Percentiles rank a stretch among this genome's conserved stretches.
Conservation (phyloP, 345 rosid genomes). For the Populus euphratica region DNA sequence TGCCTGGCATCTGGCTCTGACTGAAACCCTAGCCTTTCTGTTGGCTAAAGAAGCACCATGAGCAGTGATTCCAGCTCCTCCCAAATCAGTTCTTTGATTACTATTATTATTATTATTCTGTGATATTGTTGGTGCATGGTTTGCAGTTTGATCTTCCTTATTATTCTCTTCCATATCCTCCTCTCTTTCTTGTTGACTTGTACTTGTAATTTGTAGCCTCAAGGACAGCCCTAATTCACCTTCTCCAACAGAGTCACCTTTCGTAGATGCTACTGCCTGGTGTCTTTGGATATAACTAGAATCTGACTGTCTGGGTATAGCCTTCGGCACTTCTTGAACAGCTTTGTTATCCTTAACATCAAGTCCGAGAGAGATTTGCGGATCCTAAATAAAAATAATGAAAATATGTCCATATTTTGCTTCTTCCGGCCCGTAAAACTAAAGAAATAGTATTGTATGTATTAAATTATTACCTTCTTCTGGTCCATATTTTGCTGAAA, state of each 20-base stretch:
- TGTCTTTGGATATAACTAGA: background rate
- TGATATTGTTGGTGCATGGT: background rate
- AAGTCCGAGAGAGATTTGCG: slow-evolving; percentile 34
- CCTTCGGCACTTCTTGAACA: slow-evolving; percentile 13
- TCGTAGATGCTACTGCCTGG: background rate
- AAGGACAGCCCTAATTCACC: slow-evolving; percentile 48
- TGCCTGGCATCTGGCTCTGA: slow-evolving; percentile 46
- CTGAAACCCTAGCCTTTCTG: slow-evolving; percentile 58
- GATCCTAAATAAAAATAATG: slow-evolving; percentile 22
- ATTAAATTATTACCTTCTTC: slow-evolving; percentile 18
- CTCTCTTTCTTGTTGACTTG: background rate
- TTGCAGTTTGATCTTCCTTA: slow-evolving; percentile 6
- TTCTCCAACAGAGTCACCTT: background rate
- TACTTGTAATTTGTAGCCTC: slow-evolving; percentile 27
- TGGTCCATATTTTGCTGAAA: slow-evolving; percentile 38
- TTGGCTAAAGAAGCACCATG: slow-evolving; percentile 37
- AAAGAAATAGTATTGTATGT: background rate
- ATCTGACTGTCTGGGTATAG: slow-evolving; percentile 3
- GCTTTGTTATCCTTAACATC: slow-evolving; percentile 10
- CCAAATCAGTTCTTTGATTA: slow-evolving; percentile 33
- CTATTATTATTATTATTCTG: background rate
- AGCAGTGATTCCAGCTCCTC: slow-evolving; percentile 24
- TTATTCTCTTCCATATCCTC: slow-evolving; percentile 7
- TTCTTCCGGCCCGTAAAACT: too few relatives aligned
- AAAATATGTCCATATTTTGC: background rate